Percentiles rank a stretch among this genome's conserved stretches.
phyloP scores from a whole-genome alignment of 2,329 filamentous ascomycete genomes.

The Pyricularia grisea region DNA sequence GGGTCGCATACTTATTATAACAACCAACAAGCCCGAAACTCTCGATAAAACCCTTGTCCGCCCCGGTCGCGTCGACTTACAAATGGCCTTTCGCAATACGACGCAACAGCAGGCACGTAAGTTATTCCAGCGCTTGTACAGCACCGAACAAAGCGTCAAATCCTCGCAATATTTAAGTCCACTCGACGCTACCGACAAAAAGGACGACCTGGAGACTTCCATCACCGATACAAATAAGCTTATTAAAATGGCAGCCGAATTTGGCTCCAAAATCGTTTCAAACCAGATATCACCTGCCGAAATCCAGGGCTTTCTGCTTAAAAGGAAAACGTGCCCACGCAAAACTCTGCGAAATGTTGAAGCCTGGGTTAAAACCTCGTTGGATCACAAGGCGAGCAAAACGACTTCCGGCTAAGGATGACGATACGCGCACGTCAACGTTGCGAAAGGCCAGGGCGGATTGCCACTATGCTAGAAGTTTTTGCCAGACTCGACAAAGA shows the following conservation, averaged over 20 bases:
- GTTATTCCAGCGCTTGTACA: constrained; percentile 54
- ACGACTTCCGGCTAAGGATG: constrained; percentile 10
- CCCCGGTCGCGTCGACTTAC: constrained; percentile 65
- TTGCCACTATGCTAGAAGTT: not conserved
- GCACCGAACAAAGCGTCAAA: constrained; percentile 22
- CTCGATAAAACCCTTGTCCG: constrained; percentile 67
- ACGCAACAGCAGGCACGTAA: constrained; percentile 43
- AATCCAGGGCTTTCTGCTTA: constrained; percentile 56
- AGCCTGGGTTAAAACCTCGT: constrained; percentile 41
- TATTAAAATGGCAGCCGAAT: constrained; percentile 32
- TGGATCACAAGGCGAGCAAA: constrained; percentile 39
- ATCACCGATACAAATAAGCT: constrained; percentile 30
- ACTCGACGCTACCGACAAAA: not conserved
- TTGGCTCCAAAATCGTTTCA: constrained; percentile 44
- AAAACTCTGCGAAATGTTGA: constrained; percentile 43
- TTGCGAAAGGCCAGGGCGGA: not conserved
- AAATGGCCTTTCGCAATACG: constrained; percentile 36
- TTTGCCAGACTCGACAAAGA: not conserved
- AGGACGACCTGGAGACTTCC: constrained; percentile 14
- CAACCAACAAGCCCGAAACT: constrained; percentile 65
- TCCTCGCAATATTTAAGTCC: not conserved
- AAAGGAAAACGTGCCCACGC: constrained; percentile 48
- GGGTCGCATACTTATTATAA: constrained; percentile 73
- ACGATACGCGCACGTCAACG: not conserved
- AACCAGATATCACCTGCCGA: constrained; percentile 47